phyloP scores from a whole-genome alignment of 306 rosid species.

The Cicer arietinum region DNA sequence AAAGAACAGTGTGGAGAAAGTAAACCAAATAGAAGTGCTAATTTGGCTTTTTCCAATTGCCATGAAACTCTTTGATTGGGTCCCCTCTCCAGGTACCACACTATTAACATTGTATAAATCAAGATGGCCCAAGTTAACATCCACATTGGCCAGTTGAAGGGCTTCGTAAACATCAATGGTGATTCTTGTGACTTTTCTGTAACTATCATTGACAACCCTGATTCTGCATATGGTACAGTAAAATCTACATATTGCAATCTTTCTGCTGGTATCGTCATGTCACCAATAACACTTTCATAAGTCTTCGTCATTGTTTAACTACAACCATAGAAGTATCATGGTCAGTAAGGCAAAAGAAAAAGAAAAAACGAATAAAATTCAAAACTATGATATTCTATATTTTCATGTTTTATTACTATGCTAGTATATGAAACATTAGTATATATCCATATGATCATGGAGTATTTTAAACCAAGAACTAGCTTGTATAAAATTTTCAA shows the following conservation, averaged over 20 bases:
- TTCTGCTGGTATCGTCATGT: slow-evolving; percentile 57
- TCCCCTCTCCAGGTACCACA: slow-evolving; percentile 67
- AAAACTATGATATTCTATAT: too few species aligned
- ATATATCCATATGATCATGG: too few species aligned
- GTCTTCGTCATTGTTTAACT: slow-evolving; percentile 53
- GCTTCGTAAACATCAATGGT: slow-evolving; percentile 69
- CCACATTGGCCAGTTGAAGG: slow-evolving; percentile 78
- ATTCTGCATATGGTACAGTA: slow-evolving; percentile 69
- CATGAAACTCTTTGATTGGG: slow-evolving; percentile 61
- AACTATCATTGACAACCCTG: slow-evolving; percentile 71
- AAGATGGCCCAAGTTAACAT: slow-evolving; percentile 46
- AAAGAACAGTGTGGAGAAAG: slow-evolving; percentile 76
- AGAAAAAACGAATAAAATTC: too few species aligned
- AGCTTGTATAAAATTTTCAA: neutral
- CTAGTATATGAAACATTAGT: too few species aligned
- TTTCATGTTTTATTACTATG: too few species aligned
- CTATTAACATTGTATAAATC: slow-evolving; percentile 60
- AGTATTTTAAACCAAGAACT: neutral
- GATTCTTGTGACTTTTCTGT: slow-evolving; percentile 46
- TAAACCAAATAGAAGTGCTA: slow-evolving; percentile 64
- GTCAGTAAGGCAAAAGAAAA: slow-evolving; percentile 3
- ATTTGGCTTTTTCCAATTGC: slow-evolving; percentile 60
- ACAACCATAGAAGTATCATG: slow-evolving; percentile 17
- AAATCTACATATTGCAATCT: slow-evolving; percentile 65
- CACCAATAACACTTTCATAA: slow-evolving; percentile 67